phyloP scores from a whole-genome alignment of 192 early-diverging fungal genomes.

The Backusella morwellensis region DNA sequence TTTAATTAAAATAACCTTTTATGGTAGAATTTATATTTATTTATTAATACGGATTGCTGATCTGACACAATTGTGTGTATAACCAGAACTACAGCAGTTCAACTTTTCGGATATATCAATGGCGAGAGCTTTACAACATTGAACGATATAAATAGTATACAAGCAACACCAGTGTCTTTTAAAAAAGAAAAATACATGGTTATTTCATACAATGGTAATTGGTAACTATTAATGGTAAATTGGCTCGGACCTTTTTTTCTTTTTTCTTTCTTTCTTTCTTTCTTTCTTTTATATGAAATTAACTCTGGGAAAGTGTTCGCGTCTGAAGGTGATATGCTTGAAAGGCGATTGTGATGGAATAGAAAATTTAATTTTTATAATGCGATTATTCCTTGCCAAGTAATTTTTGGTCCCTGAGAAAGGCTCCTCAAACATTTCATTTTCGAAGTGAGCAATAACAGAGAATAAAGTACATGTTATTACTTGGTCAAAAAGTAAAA shows the following conservation, averaged over 20 bases:
- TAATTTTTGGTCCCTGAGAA: not conserved
- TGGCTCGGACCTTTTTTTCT: not conserved
- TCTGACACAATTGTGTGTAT: not conserved
- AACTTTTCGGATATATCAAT: not conserved
- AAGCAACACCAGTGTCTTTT: not conserved
- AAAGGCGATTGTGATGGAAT: not conserved
- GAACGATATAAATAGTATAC: not conserved
- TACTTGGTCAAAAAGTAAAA: too few relatives aligned
- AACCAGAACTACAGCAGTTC: not conserved
- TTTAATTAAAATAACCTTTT: not conserved
- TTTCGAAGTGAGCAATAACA: not conserved
- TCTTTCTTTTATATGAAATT: not conserved
- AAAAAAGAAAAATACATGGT: not conserved
- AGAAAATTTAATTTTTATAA: not conserved
- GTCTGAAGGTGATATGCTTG: not conserved
- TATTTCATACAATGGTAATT: not conserved
- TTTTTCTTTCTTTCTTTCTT: not conserved
- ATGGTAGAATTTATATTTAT: not conserved
- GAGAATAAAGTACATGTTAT: too few relatives aligned
- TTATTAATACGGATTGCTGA: not conserved
- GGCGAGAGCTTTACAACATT: not conserved
- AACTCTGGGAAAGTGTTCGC: not conserved
- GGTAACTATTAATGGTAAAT: not conserved
- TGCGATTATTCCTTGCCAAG: too few relatives aligned
- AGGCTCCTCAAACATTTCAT: not conserved